Evolutionary conservation across 208 protist genomes (phyloP), one percentile per base, ranked within the genome.

Genomic region (Phytomonas sp.): DNA sequence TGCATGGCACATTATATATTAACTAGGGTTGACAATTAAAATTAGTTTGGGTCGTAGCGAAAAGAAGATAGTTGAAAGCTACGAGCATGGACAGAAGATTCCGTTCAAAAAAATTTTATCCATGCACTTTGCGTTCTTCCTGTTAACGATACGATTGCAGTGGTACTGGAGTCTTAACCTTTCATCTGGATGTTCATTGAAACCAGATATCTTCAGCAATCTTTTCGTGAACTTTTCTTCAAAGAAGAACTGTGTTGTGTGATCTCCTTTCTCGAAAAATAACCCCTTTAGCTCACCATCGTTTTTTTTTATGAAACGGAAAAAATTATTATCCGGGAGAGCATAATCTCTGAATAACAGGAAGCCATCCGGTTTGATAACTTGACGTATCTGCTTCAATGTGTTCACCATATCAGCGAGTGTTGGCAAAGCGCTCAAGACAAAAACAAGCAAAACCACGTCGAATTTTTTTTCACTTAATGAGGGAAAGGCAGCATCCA

Each of bases 51-150:
- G 13, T 15, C 13, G 40, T 20, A 17, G 20, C 13, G 4, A 4
- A 51, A 20, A 20, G 40, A 51, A 51, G 40, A 51, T 23, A 51
- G 40, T 51, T 51, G 13, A 1, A 51, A 51, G 20, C 40, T 51
- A 51, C 40, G 20, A 4, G 40, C 13, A 20, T 51, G 40, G 40
- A 17, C 15, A 20, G 78, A 96, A 96, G 17, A 68, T 77, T 31
- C 77, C 85, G 63, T 96, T 96, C 36, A 96, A 75, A 71, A 96
- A 96, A 28, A 96, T 78, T 60, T 96, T 96, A 68, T 92, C 81
- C 87, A 96, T 96, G 62, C 61, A 69, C 34, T 87, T 91, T 17
- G 80, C 79, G 64, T 89, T 93, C 65, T 96, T 96, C 13, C 90
- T 74, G 72, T 96, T 96, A 32, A 81, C 76, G 26, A 93, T 83